Evolutionary conservation across 2,329 filamentous ascomycete species (phyloP).

Genomic region (Metarhizium guizhouense): DNA sequence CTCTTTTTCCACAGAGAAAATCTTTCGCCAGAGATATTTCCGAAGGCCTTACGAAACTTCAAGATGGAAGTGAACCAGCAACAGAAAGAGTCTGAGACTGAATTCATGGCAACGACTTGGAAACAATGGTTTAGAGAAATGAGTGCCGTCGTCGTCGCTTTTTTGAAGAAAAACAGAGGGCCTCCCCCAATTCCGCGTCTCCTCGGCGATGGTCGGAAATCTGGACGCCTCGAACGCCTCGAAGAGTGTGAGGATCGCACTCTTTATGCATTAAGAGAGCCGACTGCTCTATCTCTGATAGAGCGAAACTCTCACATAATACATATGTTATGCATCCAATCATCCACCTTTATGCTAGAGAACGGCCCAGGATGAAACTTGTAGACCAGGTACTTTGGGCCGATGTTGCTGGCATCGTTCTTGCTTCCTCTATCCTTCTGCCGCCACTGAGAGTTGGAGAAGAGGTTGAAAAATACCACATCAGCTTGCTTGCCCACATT

Average conservation of each 20-base stretch:
- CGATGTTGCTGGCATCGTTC: background rate
- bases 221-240: background rate
- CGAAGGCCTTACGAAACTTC: background rate
- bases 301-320: background rate
- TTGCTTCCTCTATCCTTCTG: conserved; percentile 3
- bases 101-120: background rate
- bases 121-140: background rate
- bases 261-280: background rate
- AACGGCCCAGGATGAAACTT: conserved; percentile 1
- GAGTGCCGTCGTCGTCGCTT: background rate
- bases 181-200: background rate
- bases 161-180: background rate
- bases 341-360: conserved; percentile 4
- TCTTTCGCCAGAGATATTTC: background rate
- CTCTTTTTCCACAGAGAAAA: conserved; percentile 6
- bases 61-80: background rate
- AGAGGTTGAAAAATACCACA: conserved; percentile 2
- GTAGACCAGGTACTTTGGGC: conserved; percentile 5
- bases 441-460: background rate
- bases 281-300: background rate
- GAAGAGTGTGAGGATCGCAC: background rate
- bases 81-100: background rate
- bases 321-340: conserved; percentile 7
- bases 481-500: conserved; percentile 4
- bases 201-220: background rate